Evolutionary conservation across 805 yeast genomes (phyloP), one percentile per base, ranked within the genome.

Genomic region (Saturnispora mendoncae): DNA sequence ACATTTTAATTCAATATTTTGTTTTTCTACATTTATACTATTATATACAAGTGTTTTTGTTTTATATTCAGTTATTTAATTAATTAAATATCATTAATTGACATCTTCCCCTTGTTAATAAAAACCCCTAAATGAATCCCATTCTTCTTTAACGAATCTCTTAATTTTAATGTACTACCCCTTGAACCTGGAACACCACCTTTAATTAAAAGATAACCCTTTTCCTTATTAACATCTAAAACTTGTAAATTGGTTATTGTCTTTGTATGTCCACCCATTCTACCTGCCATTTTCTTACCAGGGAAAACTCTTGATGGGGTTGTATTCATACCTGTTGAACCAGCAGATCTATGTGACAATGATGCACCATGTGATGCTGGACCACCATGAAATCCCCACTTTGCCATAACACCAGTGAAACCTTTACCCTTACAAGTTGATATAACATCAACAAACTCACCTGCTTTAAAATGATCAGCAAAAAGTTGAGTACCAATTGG

Each of bases 271-370:
- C 76, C 80, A 51, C 98, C 98, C 92, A 88, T 81, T 62, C 84
- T 84, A 50, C 98, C 98, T 28, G 97, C 94, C 98, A 92, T 90
- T 65, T 87, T 90, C 67, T 85, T 88, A 19, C 97, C 97, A 13
- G 97, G 97, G 47, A 87, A 68, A 40, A 87, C 85, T 68, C 98
- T 83, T 56, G 95, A 97, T 12, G 98, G 98, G 47, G 85, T 82
- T 51, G 92, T 94, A 56, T 84, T 84, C 61, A 81, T 86, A 76
- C 98, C 98, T 54, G 83, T 87, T 25, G 97, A 88, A 74, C 98
- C 98, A 54, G 94, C 95, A 44, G 87, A 79, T 72, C 98, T 82
- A 61, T 92, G 97, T 28, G 90, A 81, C 38, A 74, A 68, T 23
- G 98, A 85, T 20, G 84, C 88, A 82, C 98, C 98, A 62, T 92